phyloP scores from a whole-genome alignment of 2,329 filamentous ascomycete species.

The Claviceps digitariae region DNA sequence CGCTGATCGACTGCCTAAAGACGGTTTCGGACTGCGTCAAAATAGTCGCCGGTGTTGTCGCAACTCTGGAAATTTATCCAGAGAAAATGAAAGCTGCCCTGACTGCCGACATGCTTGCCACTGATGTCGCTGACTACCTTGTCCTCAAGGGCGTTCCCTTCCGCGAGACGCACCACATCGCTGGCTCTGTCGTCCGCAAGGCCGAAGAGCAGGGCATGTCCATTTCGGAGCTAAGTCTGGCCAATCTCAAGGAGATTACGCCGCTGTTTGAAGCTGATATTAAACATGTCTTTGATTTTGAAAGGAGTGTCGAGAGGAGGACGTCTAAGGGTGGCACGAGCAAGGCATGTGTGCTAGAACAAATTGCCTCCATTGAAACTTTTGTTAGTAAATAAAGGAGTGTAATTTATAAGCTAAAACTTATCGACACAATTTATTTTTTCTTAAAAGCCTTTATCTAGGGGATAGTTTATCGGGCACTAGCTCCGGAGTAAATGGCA shows the following conservation, averaged over 20 bases:
- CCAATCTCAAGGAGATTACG: slow-evolving; percentile 3
- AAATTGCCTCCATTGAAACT: slow-evolving; percentile 1
- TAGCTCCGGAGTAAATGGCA: too few species aligned
- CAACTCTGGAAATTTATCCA: slow-evolving; percentile 1
- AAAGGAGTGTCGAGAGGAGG: slow-evolving; percentile 6
- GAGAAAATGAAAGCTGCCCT: slow-evolving; percentile 6
- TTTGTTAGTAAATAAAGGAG: not conserved
- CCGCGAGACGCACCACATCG: slow-evolving; percentile 8
- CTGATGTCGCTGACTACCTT: slow-evolving; percentile 8
- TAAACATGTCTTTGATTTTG: slow-evolving; percentile 7
- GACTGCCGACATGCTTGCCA: slow-evolving; percentile 7
- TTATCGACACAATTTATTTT: too few species aligned
- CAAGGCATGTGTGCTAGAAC: slow-evolving; percentile 3
- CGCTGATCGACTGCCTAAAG: slow-evolving; percentile 1
- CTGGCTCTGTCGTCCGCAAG: slow-evolving; percentile 5
- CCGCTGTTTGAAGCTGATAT: slow-evolving; percentile 5
- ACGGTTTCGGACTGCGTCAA: slow-evolving; percentile 1
- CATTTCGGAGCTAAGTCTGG: slow-evolving; percentile 5
- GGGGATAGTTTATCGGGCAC: too few species aligned
- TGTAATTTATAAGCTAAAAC: too few species aligned
- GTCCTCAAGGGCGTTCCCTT: slow-evolving; percentile 6
- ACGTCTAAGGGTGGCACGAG: slow-evolving; percentile 5
- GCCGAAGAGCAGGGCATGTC: slow-evolving; percentile 5
- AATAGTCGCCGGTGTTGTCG: not conserved
- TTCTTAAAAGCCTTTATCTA: too few species aligned